Evolutionary conservation across 1,284 basidiomycete species (phyloP), one percentile per base, ranked within the genome.

Genomic region (Erythrobasidium hasegawianum): DNA sequence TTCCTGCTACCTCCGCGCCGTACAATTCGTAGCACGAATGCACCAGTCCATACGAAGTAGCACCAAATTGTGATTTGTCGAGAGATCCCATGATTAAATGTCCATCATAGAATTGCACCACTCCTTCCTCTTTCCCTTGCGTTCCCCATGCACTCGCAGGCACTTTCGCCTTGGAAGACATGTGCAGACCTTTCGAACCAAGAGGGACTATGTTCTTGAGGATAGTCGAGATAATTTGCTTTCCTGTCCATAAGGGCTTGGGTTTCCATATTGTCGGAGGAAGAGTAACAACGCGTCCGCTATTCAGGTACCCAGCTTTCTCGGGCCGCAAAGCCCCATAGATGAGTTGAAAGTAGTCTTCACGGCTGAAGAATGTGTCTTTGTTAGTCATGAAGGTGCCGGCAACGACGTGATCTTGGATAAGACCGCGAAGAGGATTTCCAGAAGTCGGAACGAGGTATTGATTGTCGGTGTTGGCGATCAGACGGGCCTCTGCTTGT

Each of bases 1-100:
- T 87, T 60, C 94, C 96, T 9, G 96, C 95, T 18, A 85, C 81
- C 69, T 89, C 87, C 11, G 94, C 82, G 3, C 96, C 95, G 77
- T 97, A 98, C n/a, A 99, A 81, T 76, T 99, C 96, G 78, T 95
- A 93, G n/a, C 96, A 88, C 0, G 96, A 96, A 78, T 99, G 96
- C 16, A 98, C 90, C 47, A 98, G 84, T 78, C 96, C 96, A 76
- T 89, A 98, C 7, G 96, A 89, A 0, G 90, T 88, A 20, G 96
- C 95, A 76, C 96, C 96, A 76, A 97, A 96, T 57, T 96, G 91
- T 14, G 93, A 89, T 80, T 99, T 99, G 81, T 99, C 96, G 69
- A 99, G 83, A 40, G 97, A 84, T 80, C 96, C 89, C 72, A 87
- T 86, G 41, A 98, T 83, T 4, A 98, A 84, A 76, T 98, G 90